Evolutionary conservation across 2,329 filamentous ascomycete species (phyloP), one percentile per base, ranked within the genome.

Genomic region (Leptographium wingfieldii): DNA sequence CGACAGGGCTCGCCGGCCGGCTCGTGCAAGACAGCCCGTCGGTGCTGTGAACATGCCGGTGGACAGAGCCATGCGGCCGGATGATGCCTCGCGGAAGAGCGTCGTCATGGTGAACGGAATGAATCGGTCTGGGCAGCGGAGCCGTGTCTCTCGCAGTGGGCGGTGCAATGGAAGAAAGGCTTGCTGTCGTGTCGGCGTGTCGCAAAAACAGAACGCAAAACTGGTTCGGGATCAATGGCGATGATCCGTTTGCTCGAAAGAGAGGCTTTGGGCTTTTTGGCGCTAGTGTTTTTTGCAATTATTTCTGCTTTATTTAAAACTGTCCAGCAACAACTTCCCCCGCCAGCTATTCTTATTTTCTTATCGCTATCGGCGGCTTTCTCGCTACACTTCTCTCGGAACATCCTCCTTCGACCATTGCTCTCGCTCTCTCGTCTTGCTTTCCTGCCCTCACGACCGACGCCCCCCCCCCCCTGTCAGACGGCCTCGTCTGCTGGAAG

Each of bases 1-100:
- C 6, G 65, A 64, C 2, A 65, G 56, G 29, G 87, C 65, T 63
- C 62, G 59, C 56, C 54, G 68, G 61, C 48, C 22, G 22, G 7
- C 46, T 25, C 46, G 46, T 22, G n/a, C n/a, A 22, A 49, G 46
- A 25, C 46, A 10, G 46, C 46, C 22, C n/a, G 46, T 2, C 46
- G 5, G 29, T 31, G 29, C 29, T 31, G 29, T 31, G 29, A 31
- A 10, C 25, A 29, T 35, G 52, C 52, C 5, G 31, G 29, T 10
- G 7, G 52, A n/a, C 29, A 31, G 16, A 35, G 52, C 52, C 14
- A 35, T 31, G 29, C 14, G 54, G 54, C 25, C 49, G 6, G 27
- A 6, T 3, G 54, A 6, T 19, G 54, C 10, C 22, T 56, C 54
- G n/a, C 54, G 22, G 14, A 56, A 56, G 35, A 56, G 35, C 12